phyloP scores from a whole-genome alignment of 2,329 filamentous ascomycete genomes.

The Colletotrichum higginsianum region DNA sequence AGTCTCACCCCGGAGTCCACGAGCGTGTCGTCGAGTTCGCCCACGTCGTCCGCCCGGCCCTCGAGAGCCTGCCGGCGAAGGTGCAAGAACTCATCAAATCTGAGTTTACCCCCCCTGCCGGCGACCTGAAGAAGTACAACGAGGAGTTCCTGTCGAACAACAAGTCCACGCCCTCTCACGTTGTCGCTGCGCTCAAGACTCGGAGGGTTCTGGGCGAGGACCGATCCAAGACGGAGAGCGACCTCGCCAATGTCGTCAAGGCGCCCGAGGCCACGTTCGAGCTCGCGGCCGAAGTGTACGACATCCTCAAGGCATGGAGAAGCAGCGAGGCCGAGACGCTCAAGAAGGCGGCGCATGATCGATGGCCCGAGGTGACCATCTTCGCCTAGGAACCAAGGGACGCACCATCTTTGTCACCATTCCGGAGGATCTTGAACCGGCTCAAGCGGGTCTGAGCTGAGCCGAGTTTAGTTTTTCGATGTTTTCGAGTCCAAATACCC shows the following conservation, averaged over 20 bases:
- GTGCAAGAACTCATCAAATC: conserved; percentile 78
- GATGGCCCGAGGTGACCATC: conserved; percentile 66
- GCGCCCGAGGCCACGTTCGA: conserved; percentile 65
- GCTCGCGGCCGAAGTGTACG: conserved; percentile 66
- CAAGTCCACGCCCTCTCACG: conserved; percentile 72
- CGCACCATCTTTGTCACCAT: not conserved
- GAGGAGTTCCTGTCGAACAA: conserved; percentile 75
- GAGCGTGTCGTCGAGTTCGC: conserved; percentile 81
- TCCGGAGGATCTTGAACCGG: not conserved
- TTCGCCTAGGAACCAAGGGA: conserved; percentile 52
- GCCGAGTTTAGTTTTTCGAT: conserved; percentile 2
- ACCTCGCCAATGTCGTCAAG: conserved; percentile 72
- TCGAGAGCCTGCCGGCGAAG: conserved; percentile 74
- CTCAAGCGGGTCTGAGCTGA: conserved; percentile 3
- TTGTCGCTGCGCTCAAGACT: conserved; percentile 74
- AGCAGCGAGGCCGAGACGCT: conserved; percentile 65
- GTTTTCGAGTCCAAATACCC: conserved; percentile 18
- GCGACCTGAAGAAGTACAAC: conserved; percentile 72
- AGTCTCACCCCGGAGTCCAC: conserved; percentile 80
- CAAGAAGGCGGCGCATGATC: conserved; percentile 62
- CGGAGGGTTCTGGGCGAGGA: conserved; percentile 73
- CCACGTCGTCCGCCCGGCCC: conserved; percentile 69
- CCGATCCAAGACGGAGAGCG: conserved; percentile 71
- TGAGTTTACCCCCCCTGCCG: conserved; percentile 66
- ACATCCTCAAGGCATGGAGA: conserved; percentile 63